Base-by-base conservation (phyloP, 2,329 filamentous ascomycete species). In the Arthroderma sp. region DNA sequence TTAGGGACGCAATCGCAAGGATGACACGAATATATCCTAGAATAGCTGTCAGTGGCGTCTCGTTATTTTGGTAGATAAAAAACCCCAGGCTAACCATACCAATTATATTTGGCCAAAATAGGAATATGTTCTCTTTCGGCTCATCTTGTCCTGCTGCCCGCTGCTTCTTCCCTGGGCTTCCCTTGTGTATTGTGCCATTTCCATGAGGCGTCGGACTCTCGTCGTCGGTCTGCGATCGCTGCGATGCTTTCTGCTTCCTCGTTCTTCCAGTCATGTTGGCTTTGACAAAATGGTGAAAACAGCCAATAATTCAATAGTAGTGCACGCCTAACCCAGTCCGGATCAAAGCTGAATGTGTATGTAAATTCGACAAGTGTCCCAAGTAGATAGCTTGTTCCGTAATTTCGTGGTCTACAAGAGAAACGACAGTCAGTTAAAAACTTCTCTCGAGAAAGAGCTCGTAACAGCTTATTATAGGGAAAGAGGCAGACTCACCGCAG, bases 1-100 rank as follows among this genome's bases (percentile, higher is more conserved):
- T 94, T 53, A 98, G 80, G 29, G 91, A 95, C 40, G 84, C 86
- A 57, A 95, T 70, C 56, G 88, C 87, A 53, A 89, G 76, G 51
- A 89, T 68, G 58, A 91, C 82, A 57, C 85, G 80, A 47, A 69
- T 73, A 65, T 89, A 89, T 54, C 84, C 84, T 87, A 52, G 15
- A 41, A 15, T 31, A 38, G 43, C 29, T 11, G 36, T 22, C 3
- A 4, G 38, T 27, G 8, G 37, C 37, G 5, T 34, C 27, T 22
- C 9, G 45, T 44, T 22, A 50, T 7, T n/a, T n/a, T 41, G 40
- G 7, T 32, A 45, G 29, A 33, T 44, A 38, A 32, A 40, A 31
- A 39, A 36, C 11, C 7, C 7, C n/a, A 28, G 29, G 11, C 11
- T 3, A 31, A 31, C 57, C 74, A 52, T 69, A 86, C 83, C 84